A percentile compares a stretch with the other conserved stretches of the same genome.
Evolutionary conservation across 192 early-diverging fungal species (phyloP).

Genomic region (Mortierella antarctica): DNA sequence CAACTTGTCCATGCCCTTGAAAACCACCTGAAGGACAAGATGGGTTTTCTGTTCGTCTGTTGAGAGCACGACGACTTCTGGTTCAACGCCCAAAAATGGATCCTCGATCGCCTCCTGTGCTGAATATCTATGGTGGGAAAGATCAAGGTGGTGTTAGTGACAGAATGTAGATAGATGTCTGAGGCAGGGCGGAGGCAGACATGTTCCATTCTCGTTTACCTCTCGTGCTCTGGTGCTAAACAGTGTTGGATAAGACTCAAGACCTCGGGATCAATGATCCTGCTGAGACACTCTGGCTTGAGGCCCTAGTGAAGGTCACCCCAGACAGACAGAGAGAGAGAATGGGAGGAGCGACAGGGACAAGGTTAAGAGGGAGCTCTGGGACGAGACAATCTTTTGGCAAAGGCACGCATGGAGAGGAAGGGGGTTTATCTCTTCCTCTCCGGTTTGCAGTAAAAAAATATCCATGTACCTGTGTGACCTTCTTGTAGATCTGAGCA

Average conservation of each 20-base stretch:
- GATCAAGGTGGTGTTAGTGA: background rate
- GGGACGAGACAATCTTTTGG: too few species aligned
- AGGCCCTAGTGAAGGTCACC: slow-evolving; percentile 58
- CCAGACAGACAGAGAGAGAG: background rate
- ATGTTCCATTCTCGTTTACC: slow-evolving; percentile 40
- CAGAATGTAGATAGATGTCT: too few species aligned
- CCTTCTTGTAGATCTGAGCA: slow-evolving; percentile 83
- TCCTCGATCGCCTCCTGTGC: slow-evolving; percentile 80
- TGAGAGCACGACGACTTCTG: slow-evolving; percentile 75
- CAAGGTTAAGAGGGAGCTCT: slow-evolving; percentile 1
- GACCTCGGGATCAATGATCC: slow-evolving; percentile 73
- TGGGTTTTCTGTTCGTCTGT: slow-evolving; percentile 71
- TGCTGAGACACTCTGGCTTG: slow-evolving; percentile 77
- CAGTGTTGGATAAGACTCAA: slow-evolving; percentile 73
- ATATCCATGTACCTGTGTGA: slow-evolving; percentile 64
- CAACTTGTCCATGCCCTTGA: slow-evolving; percentile 80
- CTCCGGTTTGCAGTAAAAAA: background rate
- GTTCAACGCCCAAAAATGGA: slow-evolving; percentile 79
- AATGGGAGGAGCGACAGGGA: too few species aligned
- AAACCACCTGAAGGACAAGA: slow-evolving; percentile 77
- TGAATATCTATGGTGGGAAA: slow-evolving; percentile 57
- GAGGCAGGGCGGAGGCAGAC: background rate
- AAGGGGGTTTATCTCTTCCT: background rate
- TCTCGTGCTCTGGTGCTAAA: slow-evolving; percentile 71
- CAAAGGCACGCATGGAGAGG: background rate